Percentiles rank a stretch among this genome's conserved stretches.
Evolutionary conservation across 2,329 filamentous ascomycete species (phyloP).

Genomic region (Nemania sp.): DNA sequence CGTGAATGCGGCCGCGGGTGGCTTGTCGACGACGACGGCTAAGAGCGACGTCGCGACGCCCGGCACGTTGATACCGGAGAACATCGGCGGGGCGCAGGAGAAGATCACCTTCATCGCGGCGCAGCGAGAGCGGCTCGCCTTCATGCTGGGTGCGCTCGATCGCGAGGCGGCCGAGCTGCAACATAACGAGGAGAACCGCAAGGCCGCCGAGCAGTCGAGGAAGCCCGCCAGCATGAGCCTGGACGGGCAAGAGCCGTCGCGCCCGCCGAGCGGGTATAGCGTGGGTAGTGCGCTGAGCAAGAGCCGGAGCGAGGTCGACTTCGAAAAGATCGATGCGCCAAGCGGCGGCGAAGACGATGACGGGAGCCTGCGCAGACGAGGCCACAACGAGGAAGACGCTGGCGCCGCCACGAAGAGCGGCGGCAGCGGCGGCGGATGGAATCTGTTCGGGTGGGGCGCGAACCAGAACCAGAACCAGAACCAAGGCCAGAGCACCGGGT

Average conservation of each 20-base stretch:
- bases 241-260: conserved; percentile 45
- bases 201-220: conserved; percentile 20
- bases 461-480: conserved; percentile 16
- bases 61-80: conserved; percentile 70
- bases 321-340: conserved; percentile 84
- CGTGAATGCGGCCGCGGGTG: conserved; percentile 64
- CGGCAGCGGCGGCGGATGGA: conserved; percentile 27
- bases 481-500: conserved; percentile 34
- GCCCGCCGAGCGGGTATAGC: conserved; percentile 54
- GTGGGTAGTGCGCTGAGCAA: conserved; percentile 67
- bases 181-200: conserved; percentile 41
- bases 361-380: conserved; percentile 39
- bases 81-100: conserved; percentile 64
- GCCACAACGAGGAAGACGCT: conserved; percentile 21
- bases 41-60: conserved; percentile 51
- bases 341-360: conserved; percentile 62
- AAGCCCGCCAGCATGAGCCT: conserved; percentile 37
- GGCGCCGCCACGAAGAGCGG: conserved; percentile 14
- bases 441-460: conserved; percentile 39
- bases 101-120: conserved; percentile 77
- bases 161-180: conserved; percentile 71
- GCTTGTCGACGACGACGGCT: conserved; percentile 14
- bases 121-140: conserved; percentile 76
- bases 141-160: conserved; percentile 77
- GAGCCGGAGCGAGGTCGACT: conserved; percentile 84